Conservation (phyloP, 139 green algal genomes). For the Chlorella vulgaris region DNA sequence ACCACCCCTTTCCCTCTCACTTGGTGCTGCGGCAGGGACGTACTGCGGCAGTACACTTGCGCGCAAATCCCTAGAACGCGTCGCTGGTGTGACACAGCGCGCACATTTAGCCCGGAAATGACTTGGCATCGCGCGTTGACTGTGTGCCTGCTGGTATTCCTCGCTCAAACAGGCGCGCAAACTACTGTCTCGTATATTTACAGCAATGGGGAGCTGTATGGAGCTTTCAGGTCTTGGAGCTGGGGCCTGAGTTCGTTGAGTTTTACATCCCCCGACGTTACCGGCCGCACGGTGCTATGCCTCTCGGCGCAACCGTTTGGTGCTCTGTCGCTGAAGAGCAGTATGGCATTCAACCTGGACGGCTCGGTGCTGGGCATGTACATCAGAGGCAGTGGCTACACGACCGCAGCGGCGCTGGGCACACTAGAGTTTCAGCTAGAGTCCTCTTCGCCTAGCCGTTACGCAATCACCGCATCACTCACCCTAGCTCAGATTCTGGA, state of each 20-base stretch:
- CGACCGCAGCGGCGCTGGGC: background rate
- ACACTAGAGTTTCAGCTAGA: conserved; percentile 21
- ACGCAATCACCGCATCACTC: conserved; percentile 5
- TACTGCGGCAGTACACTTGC: too few relatives aligned
- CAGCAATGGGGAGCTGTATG: conserved; percentile 1
- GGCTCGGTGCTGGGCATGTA: conserved; percentile 13
- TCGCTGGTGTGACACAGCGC: too few relatives aligned
- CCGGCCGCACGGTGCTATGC: background rate
- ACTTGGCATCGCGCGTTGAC: background rate
- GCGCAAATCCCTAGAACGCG: too few relatives aligned
- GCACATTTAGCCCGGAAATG: too few relatives aligned
- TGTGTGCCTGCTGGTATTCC: background rate
- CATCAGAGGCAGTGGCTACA: background rate
- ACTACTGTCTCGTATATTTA: background rate
- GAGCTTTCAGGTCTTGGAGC: background rate
- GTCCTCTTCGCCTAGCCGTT: background rate
- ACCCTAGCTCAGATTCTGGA: background rate
- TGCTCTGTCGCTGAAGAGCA: background rate
- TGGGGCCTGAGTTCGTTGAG: conserved; percentile 1
- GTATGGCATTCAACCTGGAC: conserved; percentile 2
- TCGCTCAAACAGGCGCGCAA: background rate
- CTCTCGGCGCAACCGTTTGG: background rate
- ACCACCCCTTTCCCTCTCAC: too few relatives aligned
- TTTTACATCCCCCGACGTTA: background rate
- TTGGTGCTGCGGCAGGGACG: too few relatives aligned